Percentiles rank a stretch among this genome's conserved stretches.
Evolutionary conservation across 805 yeast genomes (phyloP).

Genomic region (Candida suzukii): DNA sequence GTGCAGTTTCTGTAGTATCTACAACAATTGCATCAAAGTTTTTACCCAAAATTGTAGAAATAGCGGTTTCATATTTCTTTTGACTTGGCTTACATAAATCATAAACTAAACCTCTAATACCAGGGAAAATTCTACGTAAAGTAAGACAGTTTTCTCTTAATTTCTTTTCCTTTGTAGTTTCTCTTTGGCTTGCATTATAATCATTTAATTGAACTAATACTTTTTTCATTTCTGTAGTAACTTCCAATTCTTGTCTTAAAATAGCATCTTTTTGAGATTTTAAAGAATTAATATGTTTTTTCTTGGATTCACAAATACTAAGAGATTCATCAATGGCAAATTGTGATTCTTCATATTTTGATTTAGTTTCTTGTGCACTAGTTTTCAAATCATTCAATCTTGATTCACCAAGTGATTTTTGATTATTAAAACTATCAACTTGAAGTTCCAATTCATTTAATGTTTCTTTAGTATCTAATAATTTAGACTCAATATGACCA

Average conservation of each 20-base stretch:
- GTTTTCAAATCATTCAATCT: constrained; percentile 28
- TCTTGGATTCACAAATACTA: constrained; percentile 24
- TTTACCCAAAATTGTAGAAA: constrained; percentile 71
- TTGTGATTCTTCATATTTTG: constrained; percentile 21
- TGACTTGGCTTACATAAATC: constrained; percentile 77
- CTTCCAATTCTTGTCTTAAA: constrained; percentile 43
- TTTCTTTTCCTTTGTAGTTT: constrained; percentile 59
- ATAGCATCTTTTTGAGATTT: constrained; percentile 29
- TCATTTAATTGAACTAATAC: constrained; percentile 59
- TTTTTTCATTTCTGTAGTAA: constrained; percentile 59
- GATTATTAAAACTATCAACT: constrained; percentile 28
- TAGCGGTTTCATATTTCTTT: constrained; percentile 64
- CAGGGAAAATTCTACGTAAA: constrained; percentile 70
- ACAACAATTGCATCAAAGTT: constrained; percentile 81
- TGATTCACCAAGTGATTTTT: constrained; percentile 26
- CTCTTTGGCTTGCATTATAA: constrained; percentile 69
- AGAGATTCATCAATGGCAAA: constrained; percentile 20
- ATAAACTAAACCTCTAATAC: constrained; percentile 74
- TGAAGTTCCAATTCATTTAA: constrained; percentile 22
- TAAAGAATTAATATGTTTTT: constrained; percentile 18
- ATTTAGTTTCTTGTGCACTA: constrained; percentile 23
- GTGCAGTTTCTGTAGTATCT: constrained; percentile 65
- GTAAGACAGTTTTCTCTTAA: constrained; percentile 67
- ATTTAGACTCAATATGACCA: constrained; percentile 52
- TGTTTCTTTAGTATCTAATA: constrained; percentile 38